A percentile compares a stretch with the other conserved stretches of the same genome.
phyloP scores from a whole-genome alignment of 768 basidiomycete species.

The Tricholoma terreum region DNA sequence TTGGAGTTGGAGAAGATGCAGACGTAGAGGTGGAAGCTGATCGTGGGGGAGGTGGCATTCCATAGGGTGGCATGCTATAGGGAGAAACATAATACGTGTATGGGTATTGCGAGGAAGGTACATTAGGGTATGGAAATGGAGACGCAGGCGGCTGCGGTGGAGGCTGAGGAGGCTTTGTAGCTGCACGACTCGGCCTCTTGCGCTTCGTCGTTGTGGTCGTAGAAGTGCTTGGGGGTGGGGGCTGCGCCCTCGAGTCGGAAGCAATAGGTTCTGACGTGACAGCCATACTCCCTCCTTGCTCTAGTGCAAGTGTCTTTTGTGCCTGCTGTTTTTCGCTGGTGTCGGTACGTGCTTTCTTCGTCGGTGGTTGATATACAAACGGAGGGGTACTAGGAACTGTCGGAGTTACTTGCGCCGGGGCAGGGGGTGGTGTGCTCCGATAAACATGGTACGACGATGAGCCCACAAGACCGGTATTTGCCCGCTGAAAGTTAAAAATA shows the following conservation, averaged over 20 bases:
- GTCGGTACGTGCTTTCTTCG: slow-evolving; percentile 3
- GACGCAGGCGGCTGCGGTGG: slow-evolving; percentile 3
- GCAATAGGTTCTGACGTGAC: neutral
- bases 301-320: neutral
- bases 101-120: slow-evolving; percentile 19
- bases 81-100: slow-evolving; percentile 39
- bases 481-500: slow-evolving; percentile 1
- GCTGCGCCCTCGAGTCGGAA: neutral
- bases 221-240: neutral
- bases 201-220: neutral
- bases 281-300: neutral
- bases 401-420: neutral
- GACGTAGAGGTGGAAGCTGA: slow-evolving; percentile 10
- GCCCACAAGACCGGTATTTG: slow-evolving; percentile 9
- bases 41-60: slow-evolving; percentile 1
- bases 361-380: slow-evolving; percentile 16
- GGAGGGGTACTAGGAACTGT: slow-evolving; percentile 13
- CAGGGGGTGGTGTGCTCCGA: neutral
- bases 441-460: slow-evolving; percentile 11
- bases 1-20: neutral
- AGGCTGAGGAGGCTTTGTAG: slow-evolving; percentile 1
- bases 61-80: slow-evolving; percentile 26
- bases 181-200: slow-evolving; percentile 2
- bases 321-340: neutral
- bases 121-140: slow-evolving; percentile 6